Evolutionary conservation across 257 asterid genomes (phyloP).

Genomic region (Cordia subcordata): DNA sequence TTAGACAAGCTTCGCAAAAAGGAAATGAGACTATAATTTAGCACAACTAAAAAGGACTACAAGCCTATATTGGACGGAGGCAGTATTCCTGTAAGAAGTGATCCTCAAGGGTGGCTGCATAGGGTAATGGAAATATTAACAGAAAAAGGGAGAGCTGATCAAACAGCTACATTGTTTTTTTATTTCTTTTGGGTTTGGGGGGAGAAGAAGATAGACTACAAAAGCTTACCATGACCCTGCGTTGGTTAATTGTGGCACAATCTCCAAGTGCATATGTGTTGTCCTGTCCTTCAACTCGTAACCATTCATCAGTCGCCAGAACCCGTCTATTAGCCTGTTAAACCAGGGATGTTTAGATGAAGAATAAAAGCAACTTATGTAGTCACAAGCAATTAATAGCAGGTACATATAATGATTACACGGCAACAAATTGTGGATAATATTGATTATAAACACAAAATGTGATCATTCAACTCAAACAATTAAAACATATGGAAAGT

Average conservation of each 20-base stretch:
- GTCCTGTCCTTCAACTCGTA: slow-evolving; percentile 72
- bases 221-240: slow-evolving; percentile 73
- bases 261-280: slow-evolving; percentile 83
- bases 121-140: slow-evolving; percentile 1
- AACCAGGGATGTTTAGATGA: neutral
- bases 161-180: too few relatives aligned
- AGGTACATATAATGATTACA: too few relatives aligned
- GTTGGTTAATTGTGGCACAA: slow-evolving; percentile 92
- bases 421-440: too few relatives aligned
- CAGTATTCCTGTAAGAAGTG: too few relatives aligned
- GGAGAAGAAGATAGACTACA: slow-evolving; percentile 1
- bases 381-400: neutral
- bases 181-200: neutral
- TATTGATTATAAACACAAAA: neutral
- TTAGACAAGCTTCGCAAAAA: too few relatives aligned
- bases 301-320: slow-evolving; percentile 94
- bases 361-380: neutral
- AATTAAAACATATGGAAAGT: neutral
- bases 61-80: too few relatives aligned
- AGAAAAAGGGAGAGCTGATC: neutral
- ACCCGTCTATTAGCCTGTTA: slow-evolving; percentile 73
- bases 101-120: too few relatives aligned
- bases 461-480: too few relatives aligned
- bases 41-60: too few relatives aligned
- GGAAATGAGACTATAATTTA: too few relatives aligned